Base-by-base conservation (phyloP, 202 grass and related monocot species). In the Panicum hallii region DNA sequence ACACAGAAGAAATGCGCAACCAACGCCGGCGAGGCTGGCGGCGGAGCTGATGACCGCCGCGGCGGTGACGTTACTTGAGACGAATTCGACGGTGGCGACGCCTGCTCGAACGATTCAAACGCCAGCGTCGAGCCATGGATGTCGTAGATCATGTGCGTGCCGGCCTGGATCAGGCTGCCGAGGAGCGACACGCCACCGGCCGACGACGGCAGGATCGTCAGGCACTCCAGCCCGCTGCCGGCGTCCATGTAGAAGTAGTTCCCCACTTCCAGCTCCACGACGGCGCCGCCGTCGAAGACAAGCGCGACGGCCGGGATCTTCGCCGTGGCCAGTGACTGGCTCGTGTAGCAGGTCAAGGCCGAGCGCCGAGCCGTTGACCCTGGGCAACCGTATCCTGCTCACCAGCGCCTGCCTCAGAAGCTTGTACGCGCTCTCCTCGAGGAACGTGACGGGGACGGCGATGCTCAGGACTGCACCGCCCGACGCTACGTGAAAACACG, bases 131-230 rank as follows among this genome's bases (percentile, higher is more conserved):
- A 76, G 40, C 73, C 53, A 23, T 5, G 9, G 36, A 76, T 23
- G 20, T 76, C 53, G 73, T 60, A 76, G 73, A 76, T 76, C 73
- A 76, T 60, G 36, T 76, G 73, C 36, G 73, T 76, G 34, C 73
- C 73, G 5, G 36, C 73, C 73, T 76, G 54, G 53, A 76, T 43
- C 5, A 76, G 36, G 53, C 36, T 75, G 5, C 72, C 73, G 17
- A 76, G 73, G 36, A 76, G 19, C 5, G 73, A 60, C 19, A 38
- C 36, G 36, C 12, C 3, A 19, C 53, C 20, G 20, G 34, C 36
- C 13, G 36, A 22, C 36, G 73, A 38, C 36, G 36, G 73, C 19
- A 76, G 5, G 8, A 76, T 60, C 19, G 73, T 41, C 16, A 76
- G 34, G 36, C 73, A 76, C 53, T 76, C 73, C 3, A 75, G 10